These are phyloP conservation scores for Alternaria angustiovoidea DNA, from an alignment of 2,329 filamentous ascomycete species.

Conservation along the genomic window DNA sequence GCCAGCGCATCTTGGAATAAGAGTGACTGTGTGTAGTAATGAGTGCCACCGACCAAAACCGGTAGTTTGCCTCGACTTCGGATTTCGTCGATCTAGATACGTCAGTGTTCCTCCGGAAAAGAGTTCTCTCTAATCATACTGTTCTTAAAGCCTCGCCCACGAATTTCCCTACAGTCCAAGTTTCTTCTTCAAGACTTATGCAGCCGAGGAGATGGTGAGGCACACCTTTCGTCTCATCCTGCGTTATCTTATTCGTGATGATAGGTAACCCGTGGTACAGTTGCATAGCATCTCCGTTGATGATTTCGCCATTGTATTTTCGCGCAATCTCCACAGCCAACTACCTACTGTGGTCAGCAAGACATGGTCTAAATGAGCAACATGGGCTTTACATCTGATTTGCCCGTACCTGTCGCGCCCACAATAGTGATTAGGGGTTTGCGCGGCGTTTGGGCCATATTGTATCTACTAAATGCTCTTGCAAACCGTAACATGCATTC, in stretches of 20 bases:
- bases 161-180: constrained; percentile 85
- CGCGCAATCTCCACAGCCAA: constrained; percentile 87
- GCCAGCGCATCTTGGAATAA: constrained; percentile 79
- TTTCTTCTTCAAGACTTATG: constrained; percentile 76
- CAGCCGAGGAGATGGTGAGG: constrained; percentile 88
- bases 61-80: constrained; percentile 79
- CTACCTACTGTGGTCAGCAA: constrained; percentile 61
- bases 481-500: constrained; percentile 38
- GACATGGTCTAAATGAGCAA: background rate
- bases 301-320: constrained; percentile 87
- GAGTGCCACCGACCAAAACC: constrained; percentile 91
- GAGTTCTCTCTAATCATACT: constrained; percentile 25
- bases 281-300: constrained; percentile 98
- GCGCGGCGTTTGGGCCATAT: constrained; percentile 36
- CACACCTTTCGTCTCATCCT: constrained; percentile 77
- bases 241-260: constrained; percentile 91
- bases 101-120: background rate
- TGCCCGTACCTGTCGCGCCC: constrained; percentile 91
- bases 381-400: constrained; percentile 74
- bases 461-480: constrained; percentile 25
- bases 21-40: constrained; percentile 92
- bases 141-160: constrained; percentile 71
- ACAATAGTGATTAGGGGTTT: constrained; percentile 79
- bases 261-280: constrained; percentile 91
- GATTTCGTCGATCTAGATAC: constrained; percentile 74